These are phyloP conservation scores for Diplosphaera chodatii DNA, from an alignment of 139 green algal genomes.

Conservation along the genomic window DNA sequence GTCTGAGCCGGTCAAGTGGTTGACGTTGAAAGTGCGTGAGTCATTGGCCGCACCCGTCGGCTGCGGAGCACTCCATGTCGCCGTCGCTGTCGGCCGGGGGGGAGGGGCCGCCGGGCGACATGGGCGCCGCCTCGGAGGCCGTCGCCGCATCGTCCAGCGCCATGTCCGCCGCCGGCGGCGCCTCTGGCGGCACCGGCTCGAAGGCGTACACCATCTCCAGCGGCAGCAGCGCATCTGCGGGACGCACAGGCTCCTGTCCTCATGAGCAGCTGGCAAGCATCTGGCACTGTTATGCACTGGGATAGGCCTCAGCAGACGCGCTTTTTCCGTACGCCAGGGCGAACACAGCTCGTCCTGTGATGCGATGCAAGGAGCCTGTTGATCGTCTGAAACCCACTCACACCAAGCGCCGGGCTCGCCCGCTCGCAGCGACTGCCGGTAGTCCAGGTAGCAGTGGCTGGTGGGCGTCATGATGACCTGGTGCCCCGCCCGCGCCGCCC, in stretches of 20 bases:
- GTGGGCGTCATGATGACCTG: constrained; percentile 63
- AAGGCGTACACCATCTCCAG: constrained; percentile 50
- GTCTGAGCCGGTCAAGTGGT: no score
- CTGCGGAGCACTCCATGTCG: constrained; percentile 1
- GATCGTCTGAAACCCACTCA: not conserved
- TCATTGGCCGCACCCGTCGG: not conserved
- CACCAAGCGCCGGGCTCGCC: constrained; percentile 15
- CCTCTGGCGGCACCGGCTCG: constrained; percentile 40
- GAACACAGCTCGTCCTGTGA: no score
- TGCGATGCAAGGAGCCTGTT: not conserved
- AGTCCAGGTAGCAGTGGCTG: constrained; percentile 66
- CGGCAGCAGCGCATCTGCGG: constrained; percentile 44
- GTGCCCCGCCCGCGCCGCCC: constrained; percentile 44
- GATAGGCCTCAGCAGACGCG: no score
- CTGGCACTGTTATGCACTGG: no score
- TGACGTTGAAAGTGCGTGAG: no score
- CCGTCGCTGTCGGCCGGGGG: not conserved
- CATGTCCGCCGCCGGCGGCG: not conserved
- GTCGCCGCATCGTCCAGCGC: not conserved
- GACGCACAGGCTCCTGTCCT: not conserved
- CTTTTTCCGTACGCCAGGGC: no score
- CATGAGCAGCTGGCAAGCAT: no score
- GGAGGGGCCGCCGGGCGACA: not conserved
- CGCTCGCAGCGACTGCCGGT: constrained; percentile 42
- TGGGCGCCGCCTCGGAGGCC: constrained; percentile 1